Base-by-base conservation (phyloP, 2,329 filamentous ascomycete genomes). In the Periconia sp. region DNA sequence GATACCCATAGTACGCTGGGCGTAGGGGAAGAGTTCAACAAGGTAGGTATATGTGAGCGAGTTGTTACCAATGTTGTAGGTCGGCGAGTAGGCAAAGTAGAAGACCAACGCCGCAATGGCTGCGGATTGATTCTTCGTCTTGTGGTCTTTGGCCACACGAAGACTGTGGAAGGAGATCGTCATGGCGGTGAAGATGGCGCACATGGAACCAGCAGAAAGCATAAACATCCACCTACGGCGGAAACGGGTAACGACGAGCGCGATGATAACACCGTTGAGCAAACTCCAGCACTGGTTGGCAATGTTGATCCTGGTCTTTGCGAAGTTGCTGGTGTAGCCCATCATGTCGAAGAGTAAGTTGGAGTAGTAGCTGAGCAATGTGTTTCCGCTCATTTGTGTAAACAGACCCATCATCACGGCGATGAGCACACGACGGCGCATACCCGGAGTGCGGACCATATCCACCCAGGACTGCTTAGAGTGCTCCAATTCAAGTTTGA, bases 31-130 rank as follows among this genome's bases (percentile, higher is more conserved):
- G 0, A 86, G 69, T 57, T 86, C 84, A 19, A 85, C 74, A 5
- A 85, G 75, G 67, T 82, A 85, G 14, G 82, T 86, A 69, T 86
- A 86, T 1, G 83, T 85, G 50, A 88, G 74, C 14, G 85, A 82
- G 63, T 87, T 88, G 68, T 86, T 85, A n/a, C 84, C 85, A 47
- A 87, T 77, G 60, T 87, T 87, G 66, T 87, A 88, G 55, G 59
- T 65, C 3, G 84, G 82, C 10, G 78, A 79, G 66, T 85, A 87
- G 3, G 77, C 74, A 57, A 85, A 87, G 60, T 83, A 84, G 70
- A 85, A 87, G 69, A 86, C 80, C 31, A 86, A 61, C 37, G 75
- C 75, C 2, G 76, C 73, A 20, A 76, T 71, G 15, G 62, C 59
- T 33, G 76, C 74, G 19, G 71, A 58, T 11, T 70, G 69, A 20